These are phyloP conservation scores for Dioscorea cayenensis DNA, from an alignment of 116 monocot species.

Conservation along the genomic window DNA sequence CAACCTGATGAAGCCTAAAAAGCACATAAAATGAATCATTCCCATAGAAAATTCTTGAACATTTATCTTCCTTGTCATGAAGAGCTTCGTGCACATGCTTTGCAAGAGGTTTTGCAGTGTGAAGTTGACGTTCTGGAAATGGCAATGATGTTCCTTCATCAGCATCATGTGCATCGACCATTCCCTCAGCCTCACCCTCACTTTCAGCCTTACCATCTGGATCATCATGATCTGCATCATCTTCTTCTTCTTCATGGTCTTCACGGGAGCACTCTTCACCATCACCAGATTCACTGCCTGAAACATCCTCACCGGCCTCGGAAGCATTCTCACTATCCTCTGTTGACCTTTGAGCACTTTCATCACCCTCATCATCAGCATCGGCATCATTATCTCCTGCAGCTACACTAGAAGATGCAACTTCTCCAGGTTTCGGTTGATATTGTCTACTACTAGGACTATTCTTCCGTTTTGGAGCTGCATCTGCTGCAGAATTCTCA, in stretches of 20 bases:
- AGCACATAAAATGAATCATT: conserved; percentile 98
- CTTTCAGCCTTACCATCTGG: conserved; percentile 86
- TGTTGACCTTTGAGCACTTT: conserved; percentile 80
- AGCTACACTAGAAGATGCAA: conserved; percentile 24
- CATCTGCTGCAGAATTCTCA: conserved; percentile 31
- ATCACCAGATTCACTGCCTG: conserved; percentile 89
- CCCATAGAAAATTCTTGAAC: conserved; percentile 75
- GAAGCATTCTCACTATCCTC: conserved; percentile 97
- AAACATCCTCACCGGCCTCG: conserved; percentile 82
- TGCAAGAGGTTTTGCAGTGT: conserved; percentile 78
- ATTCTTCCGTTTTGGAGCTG: conserved; percentile 24
- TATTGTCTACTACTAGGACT: conserved; percentile 23
- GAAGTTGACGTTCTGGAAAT: conserved; percentile 56
- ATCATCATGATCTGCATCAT: conserved; percentile 68
- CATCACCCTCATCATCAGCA: conserved; percentile 87
- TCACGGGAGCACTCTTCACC: conserved; percentile 83
- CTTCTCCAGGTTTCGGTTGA: conserved; percentile 32
- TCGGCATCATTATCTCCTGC: conserved; percentile 75
- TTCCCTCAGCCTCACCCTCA: conserved; percentile 91
- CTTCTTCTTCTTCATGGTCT: conserved; percentile 80
- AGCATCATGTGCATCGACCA: conserved; percentile 59
- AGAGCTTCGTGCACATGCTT: conserved; percentile 64
- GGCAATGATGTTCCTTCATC: conserved; percentile 58
- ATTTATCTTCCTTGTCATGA: conserved; percentile 55
- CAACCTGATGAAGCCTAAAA: conserved; percentile 93